Percentiles rank a stretch among this genome's conserved stretches.
phyloP scores from a whole-genome alignment of 2,329 filamentous ascomycete species.

The Penicillium decumbens region DNA sequence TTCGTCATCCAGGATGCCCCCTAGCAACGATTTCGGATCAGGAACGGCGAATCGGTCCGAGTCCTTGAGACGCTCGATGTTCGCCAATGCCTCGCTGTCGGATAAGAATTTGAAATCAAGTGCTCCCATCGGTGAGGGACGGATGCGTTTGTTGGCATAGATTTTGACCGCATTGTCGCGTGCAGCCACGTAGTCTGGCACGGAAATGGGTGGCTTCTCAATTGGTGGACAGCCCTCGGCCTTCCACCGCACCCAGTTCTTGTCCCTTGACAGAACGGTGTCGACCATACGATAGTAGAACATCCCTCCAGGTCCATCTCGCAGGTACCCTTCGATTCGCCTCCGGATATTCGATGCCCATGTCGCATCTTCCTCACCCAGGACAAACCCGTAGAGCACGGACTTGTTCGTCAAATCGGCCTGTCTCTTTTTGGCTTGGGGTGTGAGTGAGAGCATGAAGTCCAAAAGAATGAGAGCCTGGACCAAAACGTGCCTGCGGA shows the following conservation, averaged over 20 bases:
- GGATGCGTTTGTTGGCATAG: conserved; percentile 66
- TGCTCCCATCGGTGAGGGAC: conserved; percentile 64
- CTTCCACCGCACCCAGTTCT: conserved; percentile 99
- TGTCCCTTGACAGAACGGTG: conserved; percentile 89
- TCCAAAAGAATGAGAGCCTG: conserved; percentile 93
- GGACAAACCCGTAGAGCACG: conserved; percentile 73
- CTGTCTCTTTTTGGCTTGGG: conserved; percentile 74
- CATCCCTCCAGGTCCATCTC: conserved; percentile 73
- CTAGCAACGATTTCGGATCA: conserved; percentile 64
- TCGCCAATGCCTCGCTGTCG: conserved; percentile 57
- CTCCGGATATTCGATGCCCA: conserved; percentile 79
- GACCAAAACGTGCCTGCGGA: conserved; percentile 88
- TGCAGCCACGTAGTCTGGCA: conserved; percentile 64
- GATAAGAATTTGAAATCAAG: conserved; percentile 74
- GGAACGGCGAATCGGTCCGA: conserved; percentile 62
- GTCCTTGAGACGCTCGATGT: conserved; percentile 66
- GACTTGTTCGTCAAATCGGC: conserved; percentile 74
- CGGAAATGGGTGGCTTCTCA: conserved; percentile 65
- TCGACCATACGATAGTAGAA: conserved; percentile 97
- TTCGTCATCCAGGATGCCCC: conserved; percentile 71
- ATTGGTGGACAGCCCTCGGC: conserved; percentile 88
- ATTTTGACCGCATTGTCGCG: conserved; percentile 61
- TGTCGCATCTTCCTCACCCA: conserved; percentile 80
- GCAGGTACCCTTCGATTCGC: conserved; percentile 76
- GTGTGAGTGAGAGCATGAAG: conserved; percentile 85